Conservation (phyloP, 192 early-diverging fungal genomes). For the Podila epicladia region DNA sequence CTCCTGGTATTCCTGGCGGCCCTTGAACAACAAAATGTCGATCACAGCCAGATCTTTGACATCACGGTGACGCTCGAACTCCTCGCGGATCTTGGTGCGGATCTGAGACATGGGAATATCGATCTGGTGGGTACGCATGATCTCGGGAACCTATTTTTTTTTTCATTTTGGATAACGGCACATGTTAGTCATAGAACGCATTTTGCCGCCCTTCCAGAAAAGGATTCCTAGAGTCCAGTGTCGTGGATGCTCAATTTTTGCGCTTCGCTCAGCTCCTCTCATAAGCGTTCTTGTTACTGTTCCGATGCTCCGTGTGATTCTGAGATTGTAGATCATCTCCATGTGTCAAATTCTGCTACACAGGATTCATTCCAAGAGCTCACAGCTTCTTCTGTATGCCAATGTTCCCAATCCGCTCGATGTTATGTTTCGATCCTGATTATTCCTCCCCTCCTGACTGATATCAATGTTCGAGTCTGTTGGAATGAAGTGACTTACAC, state of each 20-base stretch:
- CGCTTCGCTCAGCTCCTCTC: no score
- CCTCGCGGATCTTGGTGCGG: conserved; percentile 85
- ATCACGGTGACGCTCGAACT: conserved; percentile 88
- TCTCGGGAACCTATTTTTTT: conserved; percentile 69
- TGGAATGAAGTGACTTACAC: conserved; percentile 52
- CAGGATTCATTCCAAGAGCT: no score
- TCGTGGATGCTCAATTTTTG: background rate
- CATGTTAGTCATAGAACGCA: background rate
- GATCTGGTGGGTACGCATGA: conserved; percentile 78
- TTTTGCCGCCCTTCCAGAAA: background rate
- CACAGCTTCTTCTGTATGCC: no score
- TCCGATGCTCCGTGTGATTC: no score
- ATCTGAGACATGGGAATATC: conserved; percentile 76
- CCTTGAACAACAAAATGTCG: conserved; percentile 90
- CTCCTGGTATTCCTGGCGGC: conserved; percentile 87
- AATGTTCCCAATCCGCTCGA: no score
- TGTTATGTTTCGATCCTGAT: no score
- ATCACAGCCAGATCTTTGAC: conserved; percentile 78
- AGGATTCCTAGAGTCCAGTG: background rate
- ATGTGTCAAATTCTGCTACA: no score
- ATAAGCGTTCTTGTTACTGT: no score
- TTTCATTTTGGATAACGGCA: background rate
- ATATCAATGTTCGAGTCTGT: background rate
- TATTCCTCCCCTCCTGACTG: background rate
- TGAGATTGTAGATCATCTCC: no score